Percentiles rank a stretch among this genome's conserved stretches.
phyloP scores from a whole-genome alignment of 805 yeast species.

The Jamesozyma piceae region DNA sequence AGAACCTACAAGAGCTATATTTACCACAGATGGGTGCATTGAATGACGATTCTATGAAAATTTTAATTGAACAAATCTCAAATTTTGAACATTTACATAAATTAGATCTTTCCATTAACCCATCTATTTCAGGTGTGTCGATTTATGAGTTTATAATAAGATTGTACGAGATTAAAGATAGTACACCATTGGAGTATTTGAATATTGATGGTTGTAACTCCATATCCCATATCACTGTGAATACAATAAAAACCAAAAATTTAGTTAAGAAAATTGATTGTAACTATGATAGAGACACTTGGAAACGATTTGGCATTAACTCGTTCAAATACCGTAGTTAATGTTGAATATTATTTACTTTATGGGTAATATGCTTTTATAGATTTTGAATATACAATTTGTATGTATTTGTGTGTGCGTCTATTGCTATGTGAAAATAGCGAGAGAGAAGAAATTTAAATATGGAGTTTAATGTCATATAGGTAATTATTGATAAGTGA shows the following conservation, averaged over 20 bases:
- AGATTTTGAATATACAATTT: neutral
- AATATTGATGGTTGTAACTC: slow-evolving; percentile 23
- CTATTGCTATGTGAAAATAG: no score
- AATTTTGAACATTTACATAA: slow-evolving; percentile 11
- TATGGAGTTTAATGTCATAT: no score
- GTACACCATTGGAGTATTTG: slow-evolving; percentile 14
- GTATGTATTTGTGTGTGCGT: neutral
- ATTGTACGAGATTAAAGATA: slow-evolving; percentile 9
- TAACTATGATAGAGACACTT: slow-evolving; percentile 21
- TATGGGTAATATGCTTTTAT: no score
- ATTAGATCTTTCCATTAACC: slow-evolving; percentile 26
- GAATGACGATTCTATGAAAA: slow-evolving; percentile 13
- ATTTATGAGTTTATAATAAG: slow-evolving; percentile 21
- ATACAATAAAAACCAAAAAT: slow-evolving; percentile 14
- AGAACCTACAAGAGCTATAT: slow-evolving; percentile 16
- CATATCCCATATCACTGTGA: slow-evolving; percentile 24
- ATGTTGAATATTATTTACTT: neutral
- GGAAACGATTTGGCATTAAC: slow-evolving; percentile 26
- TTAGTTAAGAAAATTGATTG: slow-evolving; percentile 22
- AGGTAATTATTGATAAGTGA: neutral
- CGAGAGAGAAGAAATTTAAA: no score
- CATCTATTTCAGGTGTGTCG: slow-evolving; percentile 25
- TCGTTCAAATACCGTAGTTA: slow-evolving; percentile 17
- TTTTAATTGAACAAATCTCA: slow-evolving; percentile 10
- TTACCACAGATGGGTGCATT: slow-evolving; percentile 22